Conservation (phyloP, 176 grass and related monocot genomes). For the Lolium rigidum region DNA sequence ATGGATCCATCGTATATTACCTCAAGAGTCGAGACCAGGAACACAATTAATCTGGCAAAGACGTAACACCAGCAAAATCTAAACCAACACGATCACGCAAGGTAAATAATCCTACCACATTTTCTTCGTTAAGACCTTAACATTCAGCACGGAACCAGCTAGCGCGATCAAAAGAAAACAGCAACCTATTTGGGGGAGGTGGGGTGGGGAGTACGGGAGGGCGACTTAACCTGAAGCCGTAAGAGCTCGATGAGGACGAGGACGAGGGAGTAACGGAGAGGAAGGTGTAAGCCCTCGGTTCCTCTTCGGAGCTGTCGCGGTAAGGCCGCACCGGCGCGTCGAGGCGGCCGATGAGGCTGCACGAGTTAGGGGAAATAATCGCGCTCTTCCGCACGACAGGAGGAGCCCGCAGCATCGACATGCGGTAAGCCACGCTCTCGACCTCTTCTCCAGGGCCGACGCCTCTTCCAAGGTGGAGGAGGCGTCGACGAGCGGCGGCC, state of each 20-base stretch:
- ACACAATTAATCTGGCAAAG: conserved; percentile 11
- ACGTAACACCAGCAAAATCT: not conserved
- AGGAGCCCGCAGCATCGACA: conserved; percentile 60
- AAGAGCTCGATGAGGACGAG: conserved; percentile 30
- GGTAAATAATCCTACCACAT: not conserved
- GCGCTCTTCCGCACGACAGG: not conserved
- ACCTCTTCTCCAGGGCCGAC: not conserved
- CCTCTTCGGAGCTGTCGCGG: too few relatives aligned
- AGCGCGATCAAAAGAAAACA: not conserved
- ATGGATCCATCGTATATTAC: too few relatives aligned
- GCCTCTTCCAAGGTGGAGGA: conserved; percentile 16
- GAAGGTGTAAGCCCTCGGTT: not conserved
- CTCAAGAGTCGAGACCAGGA: not conserved
- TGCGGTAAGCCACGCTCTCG: conserved; percentile 53
- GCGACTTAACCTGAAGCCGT: conserved; percentile 14
- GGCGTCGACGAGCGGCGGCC: conserved; percentile 26
- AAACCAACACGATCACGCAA: not conserved
- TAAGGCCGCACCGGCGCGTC: not conserved
- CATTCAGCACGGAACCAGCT: not conserved
- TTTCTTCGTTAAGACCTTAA: not conserved
- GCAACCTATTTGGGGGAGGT: not conserved
- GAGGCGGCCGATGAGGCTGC: conserved; percentile 65
- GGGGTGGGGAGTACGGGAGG: not conserved
- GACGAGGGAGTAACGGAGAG: conserved; percentile 23
- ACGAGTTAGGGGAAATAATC: conserved; percentile 38